These are phyloP conservation scores for Rhododendron vialii DNA, from an alignment of 148 eudicot species.

Conservation along the genomic window DNA sequence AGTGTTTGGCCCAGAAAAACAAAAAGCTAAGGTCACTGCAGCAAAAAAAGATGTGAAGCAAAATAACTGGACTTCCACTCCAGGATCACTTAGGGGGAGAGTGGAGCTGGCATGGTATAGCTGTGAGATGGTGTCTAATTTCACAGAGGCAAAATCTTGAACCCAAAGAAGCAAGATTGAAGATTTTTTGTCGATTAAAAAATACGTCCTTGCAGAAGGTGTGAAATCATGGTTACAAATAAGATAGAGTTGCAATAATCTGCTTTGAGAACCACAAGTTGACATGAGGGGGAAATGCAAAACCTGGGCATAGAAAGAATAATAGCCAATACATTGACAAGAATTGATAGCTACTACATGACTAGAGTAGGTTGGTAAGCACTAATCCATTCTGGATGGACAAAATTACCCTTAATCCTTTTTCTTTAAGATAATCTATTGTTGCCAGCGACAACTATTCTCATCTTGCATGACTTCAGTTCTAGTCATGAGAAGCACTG, in stretches of 20 bases:
- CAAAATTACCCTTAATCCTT: background rate
- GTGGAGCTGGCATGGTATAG: background rate
- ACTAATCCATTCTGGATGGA: background rate
- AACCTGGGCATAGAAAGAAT: background rate
- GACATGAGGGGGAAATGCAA: background rate
- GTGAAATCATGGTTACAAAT: background rate
- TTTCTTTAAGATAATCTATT: background rate
- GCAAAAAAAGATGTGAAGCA: no score
- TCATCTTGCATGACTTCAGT: background rate
- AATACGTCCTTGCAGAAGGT: background rate
- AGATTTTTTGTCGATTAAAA: background rate
- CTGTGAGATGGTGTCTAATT: background rate
- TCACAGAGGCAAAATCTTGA: background rate
- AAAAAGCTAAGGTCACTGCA: background rate
- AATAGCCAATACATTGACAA: background rate
- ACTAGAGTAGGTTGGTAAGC: background rate
- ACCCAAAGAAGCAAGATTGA: background rate
- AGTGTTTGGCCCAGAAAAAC: background rate
- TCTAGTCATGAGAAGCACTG: background rate
- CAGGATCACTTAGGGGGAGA: background rate
- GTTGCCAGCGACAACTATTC: background rate
- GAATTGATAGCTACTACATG: background rate
- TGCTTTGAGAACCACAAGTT: background rate
- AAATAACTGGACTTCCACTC: background rate
- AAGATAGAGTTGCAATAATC: background rate